Percentiles rank a stretch among this genome's conserved stretches.
Evolutionary conservation across 306 rosid species (phyloP).

Genomic region (Pachyrhizus erosus): DNA sequence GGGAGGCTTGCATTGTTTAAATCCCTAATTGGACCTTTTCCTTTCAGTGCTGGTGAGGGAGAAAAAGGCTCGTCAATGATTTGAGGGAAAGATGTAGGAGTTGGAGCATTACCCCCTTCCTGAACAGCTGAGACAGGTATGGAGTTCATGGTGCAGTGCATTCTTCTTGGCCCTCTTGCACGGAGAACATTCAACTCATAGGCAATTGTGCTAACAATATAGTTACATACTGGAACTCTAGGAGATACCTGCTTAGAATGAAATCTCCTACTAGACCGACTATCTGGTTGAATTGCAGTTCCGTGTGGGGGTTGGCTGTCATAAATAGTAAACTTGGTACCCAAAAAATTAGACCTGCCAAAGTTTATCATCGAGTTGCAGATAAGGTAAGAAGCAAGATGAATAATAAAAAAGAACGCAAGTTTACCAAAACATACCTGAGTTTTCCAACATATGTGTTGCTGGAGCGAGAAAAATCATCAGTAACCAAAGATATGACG

Average conservation of each 20-base stretch:
- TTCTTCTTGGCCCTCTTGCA: constrained; percentile 78
- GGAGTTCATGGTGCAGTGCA: constrained; percentile 73
- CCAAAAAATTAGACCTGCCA: constrained; percentile 84
- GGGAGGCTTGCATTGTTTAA: constrained; percentile 46
- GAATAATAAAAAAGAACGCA: not conserved
- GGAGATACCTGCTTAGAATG: constrained; percentile 75
- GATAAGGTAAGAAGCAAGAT: constrained; percentile 16
- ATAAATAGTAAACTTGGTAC: constrained; percentile 72
- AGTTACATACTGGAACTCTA: constrained; percentile 75
- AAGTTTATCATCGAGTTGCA: constrained; percentile 44
- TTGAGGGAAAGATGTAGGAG: constrained; percentile 57
- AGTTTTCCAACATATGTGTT: constrained; percentile 72
- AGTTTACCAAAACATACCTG: constrained; percentile 60
- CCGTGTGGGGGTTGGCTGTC: constrained; percentile 66
- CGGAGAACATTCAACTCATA: constrained; percentile 79
- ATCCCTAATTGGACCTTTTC: constrained; percentile 51
- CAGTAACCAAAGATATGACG: constrained; percentile 67
- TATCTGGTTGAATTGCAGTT: constrained; percentile 41
- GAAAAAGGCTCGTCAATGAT: constrained; percentile 50
- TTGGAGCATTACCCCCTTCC: constrained; percentile 82
- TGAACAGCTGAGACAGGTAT: constrained; percentile 74
- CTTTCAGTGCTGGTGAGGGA: constrained; percentile 50
- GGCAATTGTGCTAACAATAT: constrained; percentile 58
- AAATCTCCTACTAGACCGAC: constrained; percentile 61
- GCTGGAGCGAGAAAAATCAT: constrained; percentile 78